These are phyloP conservation scores for Ganoderma sp. DNA, from an alignment of 1,284 basidiomycete species.

Conservation along the genomic window DNA sequence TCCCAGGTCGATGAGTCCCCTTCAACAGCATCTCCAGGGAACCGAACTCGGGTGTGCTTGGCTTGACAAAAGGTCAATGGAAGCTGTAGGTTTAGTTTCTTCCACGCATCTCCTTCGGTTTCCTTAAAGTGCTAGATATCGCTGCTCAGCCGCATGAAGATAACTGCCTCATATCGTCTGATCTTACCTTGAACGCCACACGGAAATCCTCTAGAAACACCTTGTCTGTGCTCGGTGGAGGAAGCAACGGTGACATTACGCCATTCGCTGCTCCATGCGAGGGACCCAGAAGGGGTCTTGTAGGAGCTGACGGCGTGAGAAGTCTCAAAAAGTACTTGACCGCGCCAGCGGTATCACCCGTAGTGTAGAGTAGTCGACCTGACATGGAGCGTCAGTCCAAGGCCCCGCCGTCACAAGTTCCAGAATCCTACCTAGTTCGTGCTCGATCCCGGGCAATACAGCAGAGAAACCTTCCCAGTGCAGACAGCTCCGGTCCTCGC, in stretches of 20 bases:
- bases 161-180: neutral
- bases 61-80: slow-evolving; percentile 65
- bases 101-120: slow-evolving; percentile 51
- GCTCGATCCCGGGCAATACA: slow-evolving; percentile 74
- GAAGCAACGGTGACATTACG: slow-evolving; percentile 25
- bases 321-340: slow-evolving; percentile 70
- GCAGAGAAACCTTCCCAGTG: slow-evolving; percentile 58
- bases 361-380: slow-evolving; percentile 80
- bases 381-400: neutral
- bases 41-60: slow-evolving; percentile 58
- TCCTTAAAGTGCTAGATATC: slow-evolving; percentile 64
- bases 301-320: slow-evolving; percentile 47
- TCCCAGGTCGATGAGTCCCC: slow-evolving; percentile 60
- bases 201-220: slow-evolving; percentile 79
- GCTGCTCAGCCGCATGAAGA: neutral
- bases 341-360: slow-evolving; percentile 73
- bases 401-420: slow-evolving; percentile 43
- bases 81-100: slow-evolving; percentile 52
- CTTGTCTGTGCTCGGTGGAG: slow-evolving; percentile 54
- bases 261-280: slow-evolving; percentile 30
- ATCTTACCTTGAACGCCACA: slow-evolving; percentile 70
- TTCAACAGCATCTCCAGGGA: slow-evolving; percentile 55
- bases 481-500: slow-evolving; percentile 56
- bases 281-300: slow-evolving; percentile 18
- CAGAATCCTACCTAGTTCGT: slow-evolving; percentile 75